A percentile compares a stretch with the other conserved stretches of the same genome.
phyloP scores from a whole-genome alignment of 495 filamentous ascomycete species.

The Durotheca rogersii region DNA sequence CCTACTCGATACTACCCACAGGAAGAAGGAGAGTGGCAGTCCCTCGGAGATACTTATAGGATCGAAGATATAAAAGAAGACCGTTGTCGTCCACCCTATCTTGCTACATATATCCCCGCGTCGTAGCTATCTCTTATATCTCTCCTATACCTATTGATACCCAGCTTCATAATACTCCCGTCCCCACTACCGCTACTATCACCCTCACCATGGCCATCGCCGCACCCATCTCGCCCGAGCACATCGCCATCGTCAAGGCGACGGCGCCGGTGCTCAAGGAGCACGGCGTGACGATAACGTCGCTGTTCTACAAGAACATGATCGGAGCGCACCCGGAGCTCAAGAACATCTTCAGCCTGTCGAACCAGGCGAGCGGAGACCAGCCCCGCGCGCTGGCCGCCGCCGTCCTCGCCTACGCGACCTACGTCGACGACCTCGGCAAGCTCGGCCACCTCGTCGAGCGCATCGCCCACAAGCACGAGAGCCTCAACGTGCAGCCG shows the following conservation, averaged over 20 bases:
- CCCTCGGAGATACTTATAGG: too few relatives aligned
- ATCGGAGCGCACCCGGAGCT: conserved; percentile 61
- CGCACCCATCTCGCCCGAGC: conserved; percentile 40
- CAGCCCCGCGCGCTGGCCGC: conserved; percentile 66
- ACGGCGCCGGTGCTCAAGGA: conserved; percentile 63
- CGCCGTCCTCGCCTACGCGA: conserved; percentile 68
- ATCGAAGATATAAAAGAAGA: too few relatives aligned
- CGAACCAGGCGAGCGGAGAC: conserved; percentile 63
- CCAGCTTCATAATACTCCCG: background rate
- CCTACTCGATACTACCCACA: too few relatives aligned
- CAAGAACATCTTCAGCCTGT: conserved; percentile 65
- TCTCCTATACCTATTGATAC: too few relatives aligned
- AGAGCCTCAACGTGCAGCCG: conserved; percentile 66
- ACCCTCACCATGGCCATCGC: conserved; percentile 25
- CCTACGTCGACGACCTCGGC: conserved; percentile 67
- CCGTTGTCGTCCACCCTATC: too few relatives aligned
- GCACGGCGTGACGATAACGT: conserved; percentile 66
- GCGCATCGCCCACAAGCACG: conserved; percentile 75
- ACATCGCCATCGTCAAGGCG: conserved; percentile 57
- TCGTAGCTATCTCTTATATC: too few relatives aligned
- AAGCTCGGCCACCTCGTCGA: conserved; percentile 63
- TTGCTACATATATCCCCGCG: too few relatives aligned
- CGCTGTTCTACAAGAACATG: conserved; percentile 68
- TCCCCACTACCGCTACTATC: background rate
- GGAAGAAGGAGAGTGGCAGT: too few relatives aligned